Percentiles rank a stretch among this genome's conserved stretches.
These are phyloP conservation scores for Claviceps cyperi DNA, from an alignment of 2,329 filamentous ascomycete species.

Conservation along the genomic window DNA sequence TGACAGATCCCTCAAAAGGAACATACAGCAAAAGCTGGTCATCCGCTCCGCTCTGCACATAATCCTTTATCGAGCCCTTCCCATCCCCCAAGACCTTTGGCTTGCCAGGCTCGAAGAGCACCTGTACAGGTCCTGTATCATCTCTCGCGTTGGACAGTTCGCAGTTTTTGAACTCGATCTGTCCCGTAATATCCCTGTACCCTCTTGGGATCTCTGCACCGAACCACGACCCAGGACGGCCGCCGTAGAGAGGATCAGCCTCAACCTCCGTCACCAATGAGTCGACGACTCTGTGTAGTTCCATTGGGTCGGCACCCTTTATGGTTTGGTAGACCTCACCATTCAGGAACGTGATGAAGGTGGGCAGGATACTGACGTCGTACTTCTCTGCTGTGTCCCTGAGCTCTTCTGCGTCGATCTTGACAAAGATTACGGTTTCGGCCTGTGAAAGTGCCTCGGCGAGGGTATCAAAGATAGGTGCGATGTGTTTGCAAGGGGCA, in stretches of 20 bases:
- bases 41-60: slow-evolving; percentile 92
- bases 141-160: slow-evolving; percentile 82
- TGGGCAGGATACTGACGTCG: slow-evolving; percentile 63
- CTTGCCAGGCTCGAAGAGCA: slow-evolving; percentile 55
- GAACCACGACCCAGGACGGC: slow-evolving; percentile 45
- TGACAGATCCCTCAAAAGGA: slow-evolving; percentile 76
- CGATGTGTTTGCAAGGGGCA: slow-evolving; percentile 69
- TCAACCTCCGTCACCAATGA: slow-evolving; percentile 56
- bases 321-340: slow-evolving; percentile 54
- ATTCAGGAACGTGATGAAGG: slow-evolving; percentile 79
- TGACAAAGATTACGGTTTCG: slow-evolving; percentile 66
- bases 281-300: slow-evolving; percentile 56
- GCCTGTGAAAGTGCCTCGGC: slow-evolving; percentile 55
- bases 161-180: slow-evolving; percentile 64
- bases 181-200: slow-evolving; percentile 70
- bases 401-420: slow-evolving; percentile 71
- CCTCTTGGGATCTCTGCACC: slow-evolving; percentile 63
- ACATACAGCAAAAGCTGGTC: slow-evolving; percentile 90
- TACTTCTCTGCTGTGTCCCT: slow-evolving; percentile 61
- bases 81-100: slow-evolving; percentile 49
- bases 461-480: slow-evolving; percentile 68
- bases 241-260: slow-evolving; percentile 8
- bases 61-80: slow-evolving; percentile 50
- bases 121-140: slow-evolving; percentile 56
- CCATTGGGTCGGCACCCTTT: slow-evolving; percentile 56